These are phyloP conservation scores for Blastobotrys arbuscula DNA, from an alignment of 1,139 yeast genomes.

Conservation along the genomic window DNA sequence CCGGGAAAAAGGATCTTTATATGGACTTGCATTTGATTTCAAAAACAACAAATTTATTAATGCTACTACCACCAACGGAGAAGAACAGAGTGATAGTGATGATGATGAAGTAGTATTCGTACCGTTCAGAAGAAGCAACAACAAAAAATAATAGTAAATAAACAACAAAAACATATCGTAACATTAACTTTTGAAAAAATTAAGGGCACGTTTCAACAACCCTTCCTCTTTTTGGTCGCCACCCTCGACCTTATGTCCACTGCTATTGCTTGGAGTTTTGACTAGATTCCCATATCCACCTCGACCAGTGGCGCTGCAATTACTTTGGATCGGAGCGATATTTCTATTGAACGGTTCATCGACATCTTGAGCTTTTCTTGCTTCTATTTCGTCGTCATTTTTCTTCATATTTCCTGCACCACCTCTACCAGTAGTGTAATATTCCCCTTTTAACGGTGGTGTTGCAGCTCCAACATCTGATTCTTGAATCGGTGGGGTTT, in stretches of 20 bases:
- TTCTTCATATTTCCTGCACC: constrained; percentile 74
- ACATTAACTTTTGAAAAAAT: constrained; percentile 9
- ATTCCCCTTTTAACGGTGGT: constrained; percentile 53
- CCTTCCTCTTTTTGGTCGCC: constrained; percentile 2
- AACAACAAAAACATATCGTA: constrained; percentile 3
- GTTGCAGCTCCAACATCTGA: constrained; percentile 48
- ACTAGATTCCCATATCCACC: constrained; percentile 38
- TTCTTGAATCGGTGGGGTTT: constrained; percentile 43
- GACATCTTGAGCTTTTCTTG: constrained; percentile 68
- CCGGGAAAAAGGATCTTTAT: no score
- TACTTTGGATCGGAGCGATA: constrained; percentile 19
- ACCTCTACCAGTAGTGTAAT: constrained; percentile 72
- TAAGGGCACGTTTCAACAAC: constrained; percentile 18
- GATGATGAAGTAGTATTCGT: no score
- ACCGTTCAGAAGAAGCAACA: no score
- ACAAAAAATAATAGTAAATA: no score
- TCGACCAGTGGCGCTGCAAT: constrained; percentile 33
- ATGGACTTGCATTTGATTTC: no score
- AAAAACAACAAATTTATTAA: no score
- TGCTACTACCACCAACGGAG: no score
- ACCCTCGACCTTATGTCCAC: background rate
- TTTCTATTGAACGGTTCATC: constrained; percentile 34
- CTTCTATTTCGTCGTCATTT: constrained; percentile 55
- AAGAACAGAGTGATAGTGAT: no score
- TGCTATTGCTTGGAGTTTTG: constrained; percentile 16